phyloP scores from a whole-genome alignment of 805 yeast species.

The Hanseniaspora hatyaiensis region DNA sequence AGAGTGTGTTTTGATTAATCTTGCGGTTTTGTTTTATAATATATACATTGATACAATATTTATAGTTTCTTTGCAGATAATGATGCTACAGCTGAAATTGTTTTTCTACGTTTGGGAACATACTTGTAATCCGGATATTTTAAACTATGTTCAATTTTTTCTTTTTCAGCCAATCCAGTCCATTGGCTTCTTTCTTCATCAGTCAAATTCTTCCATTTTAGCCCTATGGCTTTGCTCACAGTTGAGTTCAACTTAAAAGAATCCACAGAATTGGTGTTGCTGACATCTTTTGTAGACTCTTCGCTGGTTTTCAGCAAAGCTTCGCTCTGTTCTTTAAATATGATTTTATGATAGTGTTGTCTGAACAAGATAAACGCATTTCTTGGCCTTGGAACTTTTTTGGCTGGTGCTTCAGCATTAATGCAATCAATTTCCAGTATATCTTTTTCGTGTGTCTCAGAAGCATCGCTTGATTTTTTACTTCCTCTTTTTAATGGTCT shows the following conservation, averaged over 20 bases:
- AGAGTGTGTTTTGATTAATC: too few species aligned
- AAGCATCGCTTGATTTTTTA: too few species aligned
- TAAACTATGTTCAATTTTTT: constrained; percentile 66
- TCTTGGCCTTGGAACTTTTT: constrained; percentile 62
- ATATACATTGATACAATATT: background rate
- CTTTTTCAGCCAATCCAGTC: constrained; percentile 72
- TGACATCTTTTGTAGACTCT: background rate
- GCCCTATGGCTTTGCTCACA: constrained; percentile 48
- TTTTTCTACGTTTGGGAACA: constrained; percentile 47
- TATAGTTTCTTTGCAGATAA: constrained; percentile 4
- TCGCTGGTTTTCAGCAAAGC: background rate
- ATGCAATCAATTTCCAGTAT: constrained; percentile 10
- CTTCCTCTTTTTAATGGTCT: background rate
- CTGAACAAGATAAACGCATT: constrained; percentile 79
- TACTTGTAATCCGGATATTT: constrained; percentile 83
- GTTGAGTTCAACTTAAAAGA: constrained; percentile 27
- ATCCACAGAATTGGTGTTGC: constrained; percentile 38
- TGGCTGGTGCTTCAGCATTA: constrained; percentile 9
- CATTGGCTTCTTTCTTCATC: constrained; percentile 61
- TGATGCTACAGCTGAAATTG: background rate
- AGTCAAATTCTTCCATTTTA: constrained; percentile 34
- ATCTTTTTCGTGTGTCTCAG: background rate
- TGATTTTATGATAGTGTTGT: constrained; percentile 59
- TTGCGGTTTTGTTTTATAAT: background rate
- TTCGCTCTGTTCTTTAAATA: constrained; percentile 11